Evolutionary conservation across 495 filamentous ascomycete genomes (phyloP).

Genomic region (Lentithecium fluviatile): DNA sequence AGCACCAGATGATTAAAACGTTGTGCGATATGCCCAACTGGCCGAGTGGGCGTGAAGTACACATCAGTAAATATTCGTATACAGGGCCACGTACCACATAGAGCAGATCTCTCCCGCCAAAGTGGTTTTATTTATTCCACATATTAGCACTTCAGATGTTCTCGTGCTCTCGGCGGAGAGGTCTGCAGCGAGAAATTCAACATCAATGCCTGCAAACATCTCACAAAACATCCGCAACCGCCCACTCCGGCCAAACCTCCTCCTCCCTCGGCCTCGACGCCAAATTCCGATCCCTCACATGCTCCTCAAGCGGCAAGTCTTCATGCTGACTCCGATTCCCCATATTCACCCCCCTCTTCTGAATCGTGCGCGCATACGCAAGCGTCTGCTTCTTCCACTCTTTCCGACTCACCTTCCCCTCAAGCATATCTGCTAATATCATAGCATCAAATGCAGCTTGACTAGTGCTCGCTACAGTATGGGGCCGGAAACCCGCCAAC

Average conservation of each 20-base stretch:
- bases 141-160: no score
- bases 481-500: slow-evolving; percentile 56
- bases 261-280: slow-evolving; percentile 18
- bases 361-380: slow-evolving; percentile 27
- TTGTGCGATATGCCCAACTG: no score
- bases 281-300: slow-evolving; percentile 24
- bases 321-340: slow-evolving; percentile 22
- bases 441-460: slow-evolving; percentile 53
- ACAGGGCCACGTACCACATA: no score
- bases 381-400: slow-evolving; percentile 30
- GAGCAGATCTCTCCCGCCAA: no score
- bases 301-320: slow-evolving; percentile 28
- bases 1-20: no score
- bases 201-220: no score
- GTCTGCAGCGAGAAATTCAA: no score
- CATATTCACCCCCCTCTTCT: slow-evolving; percentile 30
- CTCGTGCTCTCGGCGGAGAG: no score
- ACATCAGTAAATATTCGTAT: no score
- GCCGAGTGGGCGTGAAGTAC: no score
- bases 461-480: slow-evolving; percentile 53
- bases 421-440: slow-evolving; percentile 38
- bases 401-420: slow-evolving; percentile 18
- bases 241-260: slow-evolving; percentile 21
- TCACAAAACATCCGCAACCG: slow-evolving; percentile 1
- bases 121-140: no score